Evolutionary conservation across 2,329 filamentous ascomycete genomes (phyloP).

Genomic region (Scortechinia acanthostroma): DNA sequence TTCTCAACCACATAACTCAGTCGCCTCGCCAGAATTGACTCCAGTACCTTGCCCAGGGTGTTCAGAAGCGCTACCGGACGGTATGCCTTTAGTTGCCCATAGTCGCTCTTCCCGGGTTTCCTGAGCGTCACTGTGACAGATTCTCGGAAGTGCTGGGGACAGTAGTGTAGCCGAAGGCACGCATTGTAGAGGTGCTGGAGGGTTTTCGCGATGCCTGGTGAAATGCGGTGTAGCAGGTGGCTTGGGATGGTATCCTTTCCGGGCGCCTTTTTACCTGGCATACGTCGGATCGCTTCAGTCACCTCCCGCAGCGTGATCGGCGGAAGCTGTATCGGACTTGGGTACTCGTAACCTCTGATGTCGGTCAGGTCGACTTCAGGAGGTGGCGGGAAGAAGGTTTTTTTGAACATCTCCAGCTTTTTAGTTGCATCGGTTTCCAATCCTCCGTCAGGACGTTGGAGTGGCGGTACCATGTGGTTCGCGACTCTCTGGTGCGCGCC

Average conservation of each 20-base stretch:
- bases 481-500: constrained; percentile 3
- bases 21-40: constrained; percentile 12
- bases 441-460: not conserved
- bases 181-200: constrained; percentile 5
- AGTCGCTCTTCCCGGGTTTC: constrained; percentile 16
- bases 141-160: constrained; percentile 3
- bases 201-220: not conserved
- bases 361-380: constrained; percentile 8
- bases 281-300: constrained; percentile 5
- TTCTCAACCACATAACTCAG: constrained; percentile 9
- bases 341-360: constrained; percentile 6
- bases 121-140: constrained; percentile 12
- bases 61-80: constrained; percentile 14
- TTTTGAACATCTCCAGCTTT: constrained; percentile 4
- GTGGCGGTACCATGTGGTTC: not conserved
- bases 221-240: constrained; percentile 5
- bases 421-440: not conserved
- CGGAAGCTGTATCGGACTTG: constrained; percentile 4
- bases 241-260: constrained; percentile 9
- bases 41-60: constrained; percentile 16
- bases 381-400: constrained; percentile 7
- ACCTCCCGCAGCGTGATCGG: constrained; percentile 8
- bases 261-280: constrained; percentile 8
- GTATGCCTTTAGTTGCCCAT: constrained; percentile 14
- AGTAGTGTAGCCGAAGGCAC: constrained; percentile 6